Conservation (phyloP, 1,284 basidiomycete species). For the Caloboletus firmus region DNA sequence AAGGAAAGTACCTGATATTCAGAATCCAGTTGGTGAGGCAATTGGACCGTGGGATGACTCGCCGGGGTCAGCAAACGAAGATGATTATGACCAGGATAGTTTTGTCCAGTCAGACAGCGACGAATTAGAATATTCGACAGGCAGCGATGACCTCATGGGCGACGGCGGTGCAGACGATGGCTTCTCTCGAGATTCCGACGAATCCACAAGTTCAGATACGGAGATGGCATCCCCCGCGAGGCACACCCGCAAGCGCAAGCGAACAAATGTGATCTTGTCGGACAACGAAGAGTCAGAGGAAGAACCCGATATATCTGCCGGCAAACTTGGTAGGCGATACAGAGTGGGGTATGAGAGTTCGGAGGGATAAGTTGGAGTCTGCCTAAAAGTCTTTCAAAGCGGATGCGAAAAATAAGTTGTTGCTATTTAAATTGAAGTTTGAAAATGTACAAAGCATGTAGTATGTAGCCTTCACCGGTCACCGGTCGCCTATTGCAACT, state of each 20-base stretch:
- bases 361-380: background rate
- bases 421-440: background rate
- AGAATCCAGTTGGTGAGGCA: conserved; percentile 18
- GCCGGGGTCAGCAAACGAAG: conserved; percentile 14
- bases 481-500: background rate
- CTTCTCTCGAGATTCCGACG: background rate
- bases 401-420: background rate
- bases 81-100: conserved; percentile 4
- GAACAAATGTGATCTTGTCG: background rate
- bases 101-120: conserved; percentile 17
- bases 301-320: background rate
- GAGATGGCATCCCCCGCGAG: background rate
- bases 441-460: background rate
- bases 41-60: conserved; percentile 18
- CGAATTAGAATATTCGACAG: background rate
- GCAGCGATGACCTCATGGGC: background rate
- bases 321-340: conserved; percentile 10
- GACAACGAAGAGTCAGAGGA: conserved; percentile 3
- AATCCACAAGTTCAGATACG: background rate
- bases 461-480: background rate
- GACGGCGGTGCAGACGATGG: background rate
- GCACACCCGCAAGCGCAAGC: background rate
- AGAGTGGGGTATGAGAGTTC: background rate
- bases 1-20: conserved; percentile 5
- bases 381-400: background rate